Base-by-base conservation (phyloP, 139 green algal species). In the Zygnema cylindricum region DNA sequence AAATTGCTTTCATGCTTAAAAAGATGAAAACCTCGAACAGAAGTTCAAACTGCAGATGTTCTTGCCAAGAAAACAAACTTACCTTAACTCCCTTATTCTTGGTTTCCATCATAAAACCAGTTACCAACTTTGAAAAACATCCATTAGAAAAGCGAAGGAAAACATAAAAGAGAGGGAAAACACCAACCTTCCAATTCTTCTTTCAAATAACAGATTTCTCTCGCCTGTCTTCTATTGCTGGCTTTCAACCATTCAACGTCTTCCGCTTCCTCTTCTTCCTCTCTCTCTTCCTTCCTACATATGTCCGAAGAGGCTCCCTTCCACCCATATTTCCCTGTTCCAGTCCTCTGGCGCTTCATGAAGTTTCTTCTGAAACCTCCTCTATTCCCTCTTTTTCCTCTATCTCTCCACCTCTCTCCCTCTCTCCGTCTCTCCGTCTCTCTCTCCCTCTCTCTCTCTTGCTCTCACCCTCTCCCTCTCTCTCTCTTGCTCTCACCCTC, bases 141-240 rank as follows among this genome's bases (percentile, higher is more conserved):
- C n/a, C n/a, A n/a, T n/a, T n/a, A n/a, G n/a, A n/a, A n/a, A n/a
- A n/a, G n/a, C n/a, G n/a, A n/a, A n/a, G 21, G 71, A 43, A 79
- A 79, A 11, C 16, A 23, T 16, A 79, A 3, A 16, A 43, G n/a
- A n/a, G n/a, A n/a, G n/a, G n/a, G n/a, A n/a, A 79, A 43, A 79
- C 7, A 55, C 77, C 30, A 55, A 84, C 77, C 77, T 84, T 84
- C 77, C 16, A 84, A 33, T 33, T 84, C 77, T 33, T 84, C 21
- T 33, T 84, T 84, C 41, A 84, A 55, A 33, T 54, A 84, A 7
- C 41, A 22, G 33, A 84, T 84, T 33, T 84, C 77, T 7, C 77
- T 49, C n/a, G 77, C 77, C 77, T 84, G 77, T 33, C 16, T 21
- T 54, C 77, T 36, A 7, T 84, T 84, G 16, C 22, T 63, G 21